Base-by-base conservation (phyloP, 495 filamentous ascomycete species). In the Penicillium odoratum region DNA sequence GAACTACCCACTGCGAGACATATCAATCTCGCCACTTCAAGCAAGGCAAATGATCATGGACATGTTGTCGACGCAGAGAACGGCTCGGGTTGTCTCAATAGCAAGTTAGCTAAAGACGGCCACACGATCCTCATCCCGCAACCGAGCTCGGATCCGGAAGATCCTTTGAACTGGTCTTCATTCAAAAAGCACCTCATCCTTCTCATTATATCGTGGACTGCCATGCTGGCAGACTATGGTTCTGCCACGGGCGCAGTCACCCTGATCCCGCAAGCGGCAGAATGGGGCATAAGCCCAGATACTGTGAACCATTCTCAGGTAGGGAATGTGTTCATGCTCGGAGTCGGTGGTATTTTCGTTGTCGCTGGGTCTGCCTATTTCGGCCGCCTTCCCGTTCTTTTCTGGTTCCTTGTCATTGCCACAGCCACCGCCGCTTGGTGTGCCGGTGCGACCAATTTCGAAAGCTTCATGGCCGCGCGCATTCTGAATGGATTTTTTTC, bases 401-500 rank as follows among this genome's bases (percentile, higher is more conserved):
- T 86, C 66, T 83, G 77, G 70, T 86, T 82, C 57, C 69, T 75
- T 8, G 48, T 83, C n/a, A 58, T 78, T 9, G 70, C 79, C 0
- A 57, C 81, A 0, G 77, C 69, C 1, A 85, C 82, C 0, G 77
- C 77, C 0, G 71, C 74, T 13, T 83, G 83, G 78, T 85, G 79
- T 58, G 78, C 82, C 0, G 80, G 68, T 1, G 78, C 84, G 0
- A 76, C 70, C 10, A 76, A 58, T 11, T 84, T 85, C 53, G 71
- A 79, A 18, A 80, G 76, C 0, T 86, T 83, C 63, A 80, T 83
- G 60, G 83, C 80, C 6, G 82, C 83, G 0, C 76, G 83, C 2
- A 83, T 86, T 48, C 66, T 86, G 7, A 85, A 85, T 56, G 85
- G 83, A n/a, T 85, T 85, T 69, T 84, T 85, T 65, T 80, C 79